Evolutionary conservation across 164 flowering plant genomes (phyloP).

Genomic region (Vitis amurensis): DNA sequence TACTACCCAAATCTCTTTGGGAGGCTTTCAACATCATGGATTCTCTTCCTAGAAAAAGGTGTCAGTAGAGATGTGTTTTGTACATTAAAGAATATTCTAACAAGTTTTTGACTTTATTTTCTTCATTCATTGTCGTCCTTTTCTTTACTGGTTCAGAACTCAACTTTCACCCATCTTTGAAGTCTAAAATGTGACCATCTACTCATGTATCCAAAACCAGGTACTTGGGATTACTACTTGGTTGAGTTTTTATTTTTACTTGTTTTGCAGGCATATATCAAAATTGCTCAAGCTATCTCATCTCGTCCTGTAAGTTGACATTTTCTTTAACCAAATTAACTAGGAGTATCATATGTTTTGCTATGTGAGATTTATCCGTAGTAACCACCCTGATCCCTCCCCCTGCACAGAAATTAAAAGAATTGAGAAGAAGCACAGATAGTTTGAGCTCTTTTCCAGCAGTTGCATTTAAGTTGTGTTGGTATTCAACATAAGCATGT

Average conservation of each 20-base stretch:
- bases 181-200: not conserved
- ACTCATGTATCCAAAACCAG: too few relatives aligned
- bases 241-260: not conserved
- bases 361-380: not conserved
- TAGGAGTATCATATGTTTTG: not conserved
- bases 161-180: not conserved
- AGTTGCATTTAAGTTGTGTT: not conserved
- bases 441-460: not conserved
- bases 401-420: too few relatives aligned
- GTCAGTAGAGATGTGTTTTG: too few relatives aligned
- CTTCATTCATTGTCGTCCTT: too few relatives aligned
- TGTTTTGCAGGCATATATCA: conserved; percentile 76
- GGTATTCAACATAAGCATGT: not conserved
- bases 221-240: not conserved
- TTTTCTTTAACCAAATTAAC: not conserved
- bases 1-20: too few relatives aligned
- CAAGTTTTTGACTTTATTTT: too few relatives aligned
- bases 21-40: too few relatives aligned
- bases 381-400: not conserved
- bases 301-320: conserved; percentile 79
- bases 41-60: too few relatives aligned
- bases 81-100: too few relatives aligned
- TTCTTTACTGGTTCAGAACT: not conserved
- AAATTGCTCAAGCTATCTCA: conserved; percentile 97
- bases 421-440: not conserved